A percentile compares a stretch with the other conserved stretches of the same genome.
phyloP scores from a whole-genome alignment of 1,284 basidiomycete species.

The Malassezia pachydermatis region DNA sequence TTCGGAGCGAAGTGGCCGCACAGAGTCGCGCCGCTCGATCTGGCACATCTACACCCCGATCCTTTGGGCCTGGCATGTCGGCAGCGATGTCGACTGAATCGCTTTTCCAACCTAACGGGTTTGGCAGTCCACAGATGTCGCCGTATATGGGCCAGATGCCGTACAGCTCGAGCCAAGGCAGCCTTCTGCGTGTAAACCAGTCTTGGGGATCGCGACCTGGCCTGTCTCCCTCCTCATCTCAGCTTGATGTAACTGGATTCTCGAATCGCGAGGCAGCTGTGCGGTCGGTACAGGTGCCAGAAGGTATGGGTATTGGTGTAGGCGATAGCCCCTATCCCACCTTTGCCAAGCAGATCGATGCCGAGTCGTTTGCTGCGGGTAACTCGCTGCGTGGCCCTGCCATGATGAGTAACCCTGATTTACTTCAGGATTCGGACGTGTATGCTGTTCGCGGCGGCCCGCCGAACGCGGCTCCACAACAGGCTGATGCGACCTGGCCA shows the following conservation, averaged over 20 bases:
- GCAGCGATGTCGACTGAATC: constrained; percentile 4
- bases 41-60: not conserved
- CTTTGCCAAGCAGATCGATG: not conserved
- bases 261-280: constrained; percentile 5
- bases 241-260: not conserved
- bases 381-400: not conserved
- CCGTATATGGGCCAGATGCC: not conserved
- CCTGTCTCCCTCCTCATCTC: not conserved
- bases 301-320: constrained; percentile 14
- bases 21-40: not conserved
- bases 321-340: constrained; percentile 14
- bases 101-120: not conserved
- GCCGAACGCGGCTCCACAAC: too few relatives aligned
- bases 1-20: constrained; percentile 3
- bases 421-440: constrained; percentile 1
- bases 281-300: constrained; percentile 3
- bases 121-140: not conserved
- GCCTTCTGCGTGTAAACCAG: constrained; percentile 6
- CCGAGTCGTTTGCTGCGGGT: not conserved
- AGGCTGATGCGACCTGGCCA: too few relatives aligned
- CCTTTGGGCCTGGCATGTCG: not conserved
- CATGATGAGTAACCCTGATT: not conserved
- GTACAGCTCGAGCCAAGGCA: constrained; percentile 1
- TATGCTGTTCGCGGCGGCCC: not conserved
- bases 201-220: not conserved